phyloP scores from a whole-genome alignment of 208 protist genomes.

The Porcisia hertigi region DNA sequence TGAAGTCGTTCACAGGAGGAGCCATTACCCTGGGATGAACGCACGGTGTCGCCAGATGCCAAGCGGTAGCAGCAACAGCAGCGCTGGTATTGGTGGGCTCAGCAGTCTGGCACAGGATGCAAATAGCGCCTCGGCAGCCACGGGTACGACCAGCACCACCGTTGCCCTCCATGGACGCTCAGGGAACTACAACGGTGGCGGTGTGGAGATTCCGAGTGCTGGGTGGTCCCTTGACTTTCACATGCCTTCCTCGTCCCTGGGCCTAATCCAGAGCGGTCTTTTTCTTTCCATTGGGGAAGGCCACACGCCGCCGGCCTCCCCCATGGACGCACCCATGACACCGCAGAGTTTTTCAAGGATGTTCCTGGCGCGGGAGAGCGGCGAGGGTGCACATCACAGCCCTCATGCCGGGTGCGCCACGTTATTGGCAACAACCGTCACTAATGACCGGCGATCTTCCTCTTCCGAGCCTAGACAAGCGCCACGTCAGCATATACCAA shows the following conservation, averaged over 20 bases:
- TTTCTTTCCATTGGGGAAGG: constrained; percentile 27
- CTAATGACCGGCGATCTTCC: not conserved
- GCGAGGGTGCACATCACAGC: constrained; percentile 7
- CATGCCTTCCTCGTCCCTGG: not conserved
- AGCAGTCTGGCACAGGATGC: not conserved
- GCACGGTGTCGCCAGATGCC: not conserved
- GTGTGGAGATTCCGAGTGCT: not conserved
- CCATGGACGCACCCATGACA: constrained; percentile 54
- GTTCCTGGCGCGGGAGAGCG: constrained; percentile 17
- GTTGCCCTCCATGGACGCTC: not conserved
- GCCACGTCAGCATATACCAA: not conserved
- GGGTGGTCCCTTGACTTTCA: not conserved
- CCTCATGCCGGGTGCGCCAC: not conserved
- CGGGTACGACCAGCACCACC: not conserved
- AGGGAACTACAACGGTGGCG: not conserved
- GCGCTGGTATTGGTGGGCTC: not conserved
- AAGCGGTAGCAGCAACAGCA: constrained; percentile 5
- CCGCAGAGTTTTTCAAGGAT: constrained; percentile 50
- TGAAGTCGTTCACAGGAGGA: not conserved
- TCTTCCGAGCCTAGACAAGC: not conserved
- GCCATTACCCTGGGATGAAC: not conserved
- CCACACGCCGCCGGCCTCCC: constrained; percentile 14
- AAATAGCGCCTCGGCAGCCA: not conserved
- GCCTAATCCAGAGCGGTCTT: constrained; percentile 31
- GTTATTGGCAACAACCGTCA: not conserved